These are phyloP conservation scores for Skeletonema tropicum DNA, from an alignment of 108 stramenopile genomes.

Conservation along the genomic window DNA sequence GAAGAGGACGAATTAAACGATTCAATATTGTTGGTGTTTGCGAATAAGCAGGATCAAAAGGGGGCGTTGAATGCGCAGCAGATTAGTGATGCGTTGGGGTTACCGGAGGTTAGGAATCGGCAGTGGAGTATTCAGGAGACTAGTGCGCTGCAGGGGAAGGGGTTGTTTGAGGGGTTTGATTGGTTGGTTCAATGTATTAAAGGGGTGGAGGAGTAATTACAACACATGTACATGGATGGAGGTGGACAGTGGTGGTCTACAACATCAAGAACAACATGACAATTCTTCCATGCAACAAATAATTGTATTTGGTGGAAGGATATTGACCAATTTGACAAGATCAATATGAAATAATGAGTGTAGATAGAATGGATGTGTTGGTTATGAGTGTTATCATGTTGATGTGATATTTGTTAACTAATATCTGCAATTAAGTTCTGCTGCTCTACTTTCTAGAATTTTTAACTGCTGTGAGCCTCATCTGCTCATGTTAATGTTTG, in stretches of 20 bases:
- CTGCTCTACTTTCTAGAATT: not conserved
- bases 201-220: conserved; percentile 67
- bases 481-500: too few relatives aligned
- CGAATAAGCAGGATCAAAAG: conserved; percentile 99
- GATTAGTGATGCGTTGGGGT: conserved; percentile 95
- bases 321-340: too few relatives aligned
- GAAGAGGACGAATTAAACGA: conserved; percentile 98
- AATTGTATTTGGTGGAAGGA: not conserved
- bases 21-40: conserved; percentile 97
- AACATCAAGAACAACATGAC: not conserved
- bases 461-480: too few relatives aligned
- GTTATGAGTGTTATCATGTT: not conserved
- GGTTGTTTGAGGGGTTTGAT: conserved; percentile 99
- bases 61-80: conserved; percentile 97
- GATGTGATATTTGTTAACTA: not conserved
- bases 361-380: not conserved
- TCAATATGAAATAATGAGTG: not conserved
- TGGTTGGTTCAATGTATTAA: conserved; percentile 98
- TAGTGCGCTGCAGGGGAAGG: conserved; percentile 97
- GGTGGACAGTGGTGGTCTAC: too few relatives aligned
- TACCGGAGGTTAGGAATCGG: conserved; percentile 95
- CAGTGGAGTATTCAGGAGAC: conserved; percentile 99
- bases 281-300: not conserved
- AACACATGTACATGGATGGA: too few relatives aligned
- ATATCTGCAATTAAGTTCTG: conserved; percentile 1